Evolutionary conservation across 2,329 filamentous ascomycete genomes (phyloP).

Genomic region (Lachnellula hyalina): DNA sequence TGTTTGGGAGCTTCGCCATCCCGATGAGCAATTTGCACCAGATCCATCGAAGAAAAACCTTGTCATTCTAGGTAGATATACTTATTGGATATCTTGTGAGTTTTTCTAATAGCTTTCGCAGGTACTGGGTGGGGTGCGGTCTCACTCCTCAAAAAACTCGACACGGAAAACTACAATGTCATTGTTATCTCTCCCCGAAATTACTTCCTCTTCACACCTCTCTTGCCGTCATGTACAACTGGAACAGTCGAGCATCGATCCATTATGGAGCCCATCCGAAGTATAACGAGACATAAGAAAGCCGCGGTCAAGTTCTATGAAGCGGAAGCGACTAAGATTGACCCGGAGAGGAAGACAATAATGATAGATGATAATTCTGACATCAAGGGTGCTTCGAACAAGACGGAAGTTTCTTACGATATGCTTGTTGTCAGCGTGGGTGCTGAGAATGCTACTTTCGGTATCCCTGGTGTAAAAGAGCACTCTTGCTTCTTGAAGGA

Average conservation of each 20-base stretch:
- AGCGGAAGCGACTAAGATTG: conserved; percentile 92
- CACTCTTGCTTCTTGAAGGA: conserved; percentile 98
- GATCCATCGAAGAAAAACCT: conserved; percentile 95
- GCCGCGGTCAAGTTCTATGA: conserved; percentile 94
- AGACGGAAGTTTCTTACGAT: conserved; percentile 92
- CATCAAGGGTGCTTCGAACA: conserved; percentile 73
- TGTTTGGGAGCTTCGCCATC: conserved; percentile 79
- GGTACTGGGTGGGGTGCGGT: conserved; percentile 96
- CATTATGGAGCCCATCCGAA: conserved; percentile 98
- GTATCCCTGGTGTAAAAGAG: conserved; percentile 91
- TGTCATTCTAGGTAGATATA: conserved; percentile 75
- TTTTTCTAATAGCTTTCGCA: conserved; percentile 34
- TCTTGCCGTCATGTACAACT: conserved; percentile 95
- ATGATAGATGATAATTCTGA: conserved; percentile 90
- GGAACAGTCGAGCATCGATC: conserved; percentile 97
- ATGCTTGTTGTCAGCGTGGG: conserved; percentile 97
- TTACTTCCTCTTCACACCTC: conserved; percentile 98
- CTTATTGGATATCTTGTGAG: conserved; percentile 6
- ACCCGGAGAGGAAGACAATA: conserved; percentile 83
- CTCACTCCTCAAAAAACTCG: conserved; percentile 95
- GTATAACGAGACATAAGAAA: conserved; percentile 93
- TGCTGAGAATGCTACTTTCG: conserved; percentile 97
- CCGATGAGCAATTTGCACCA: conserved; percentile 69
- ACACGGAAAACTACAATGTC: conserved; percentile 99
- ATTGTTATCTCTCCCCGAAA: conserved; percentile 96